Base-by-base conservation (phyloP, 2,329 filamentous ascomycete genomes). In the Fusarium devonianum region DNA sequence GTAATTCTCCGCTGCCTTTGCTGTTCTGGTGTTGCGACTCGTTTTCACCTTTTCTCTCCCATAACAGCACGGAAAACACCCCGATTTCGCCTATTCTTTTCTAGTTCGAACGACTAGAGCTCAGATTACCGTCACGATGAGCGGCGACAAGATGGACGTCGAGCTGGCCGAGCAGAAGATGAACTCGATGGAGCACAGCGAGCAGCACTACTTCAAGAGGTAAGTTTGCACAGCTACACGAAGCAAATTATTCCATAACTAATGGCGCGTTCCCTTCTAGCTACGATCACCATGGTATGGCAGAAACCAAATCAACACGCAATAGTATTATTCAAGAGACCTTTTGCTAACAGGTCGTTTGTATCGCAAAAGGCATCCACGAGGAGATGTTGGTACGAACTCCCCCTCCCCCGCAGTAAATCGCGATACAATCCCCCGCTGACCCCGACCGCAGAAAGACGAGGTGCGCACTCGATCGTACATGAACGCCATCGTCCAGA, bases 171-270 rank as follows among this genome's bases (percentile, higher is more conserved):
- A 86, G 76, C 72, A 81, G 70, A 78, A 79, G 74, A 81, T 89
- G 74, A 85, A 87, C 71, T 73, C 78, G 65, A 87, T 96, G 83
- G 88, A 90, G 72, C 92, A 96, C 78, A 94, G 92, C 60, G 94
- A 99, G 81, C 92, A 95, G 75, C 94, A 97, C 76, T 99, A 97
- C 81, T 97, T 97, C 80, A 97, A 97, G 79, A 96, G 92, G 92
- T 95, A 53, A 57, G 66, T 72, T 51, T 54, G 22, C 35, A 36
- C 26, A 25, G n/a, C 25, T 9, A 33, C 21, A 18, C n/a, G 22
- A 37, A 36, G 36, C 13, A 60, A 18, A 39, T 33, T 29, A 19
- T 29, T 22, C 35, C 33, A 32, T 42, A 54, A 67, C 73, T 80
- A 65, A 80, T 67, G 48, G 48, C 37, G 42, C 39, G 41, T 54